Evolutionary conservation across 2,329 filamentous ascomycete genomes (phyloP).

Genomic region (Orbilia javanica): DNA sequence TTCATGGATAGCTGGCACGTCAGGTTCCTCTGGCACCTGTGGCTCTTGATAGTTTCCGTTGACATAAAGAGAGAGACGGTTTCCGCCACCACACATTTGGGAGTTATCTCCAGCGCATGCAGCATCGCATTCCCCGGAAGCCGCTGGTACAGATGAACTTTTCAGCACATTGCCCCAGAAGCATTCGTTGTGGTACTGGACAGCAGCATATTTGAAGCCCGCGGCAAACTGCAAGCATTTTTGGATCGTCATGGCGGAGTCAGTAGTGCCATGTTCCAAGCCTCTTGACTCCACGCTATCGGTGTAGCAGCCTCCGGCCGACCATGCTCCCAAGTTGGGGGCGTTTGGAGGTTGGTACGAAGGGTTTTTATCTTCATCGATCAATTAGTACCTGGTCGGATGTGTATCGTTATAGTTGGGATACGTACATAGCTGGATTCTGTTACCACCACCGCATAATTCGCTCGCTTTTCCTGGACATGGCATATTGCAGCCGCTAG

Average conservation of each 20-base stretch:
- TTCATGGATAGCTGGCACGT: background rate
- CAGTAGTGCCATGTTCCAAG: constrained; percentile 4
- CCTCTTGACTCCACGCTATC: constrained; percentile 27
- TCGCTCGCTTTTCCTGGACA: constrained; percentile 69
- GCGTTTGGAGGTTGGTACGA: constrained; percentile 15
- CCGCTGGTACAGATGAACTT: constrained; percentile 8
- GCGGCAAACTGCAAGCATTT: constrained; percentile 60
- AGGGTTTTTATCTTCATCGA: constrained; percentile 7
- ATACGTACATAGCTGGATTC: constrained; percentile 27
- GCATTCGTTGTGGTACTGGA: constrained; percentile 66
- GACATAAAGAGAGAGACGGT: background rate
- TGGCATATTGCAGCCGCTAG: constrained; percentile 68
- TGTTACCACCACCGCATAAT: constrained; percentile 70
- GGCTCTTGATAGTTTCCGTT: constrained; percentile 6
- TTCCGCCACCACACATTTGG: constrained; percentile 18
- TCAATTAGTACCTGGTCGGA: background rate
- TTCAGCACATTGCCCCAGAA: constrained; percentile 64
- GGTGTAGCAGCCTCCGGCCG: constrained; percentile 2
- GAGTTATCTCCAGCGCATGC: constrained; percentile 15
- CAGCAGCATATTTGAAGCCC: constrained; percentile 64
- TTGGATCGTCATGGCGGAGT: constrained; percentile 20
- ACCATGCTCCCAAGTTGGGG: background rate
- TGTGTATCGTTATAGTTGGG: background rate
- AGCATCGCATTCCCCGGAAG: constrained; percentile 6
- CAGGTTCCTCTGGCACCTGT: background rate